Evolutionary conservation across 768 basidiomycete species (phyloP), one percentile per base, ranked within the genome.

Genomic region (Rossbeevera mucosa): DNA sequence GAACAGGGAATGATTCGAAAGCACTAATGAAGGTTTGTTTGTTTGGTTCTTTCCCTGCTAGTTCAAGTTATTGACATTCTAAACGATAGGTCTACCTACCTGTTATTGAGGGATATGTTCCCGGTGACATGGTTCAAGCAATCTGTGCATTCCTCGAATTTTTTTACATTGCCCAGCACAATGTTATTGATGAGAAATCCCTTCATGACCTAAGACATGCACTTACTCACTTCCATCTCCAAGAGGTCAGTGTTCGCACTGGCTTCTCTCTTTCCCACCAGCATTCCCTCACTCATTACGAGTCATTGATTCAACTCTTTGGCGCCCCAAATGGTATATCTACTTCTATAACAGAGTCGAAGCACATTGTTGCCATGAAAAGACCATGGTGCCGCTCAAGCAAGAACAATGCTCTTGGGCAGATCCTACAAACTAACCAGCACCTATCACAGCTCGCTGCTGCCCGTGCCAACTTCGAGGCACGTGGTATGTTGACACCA

Each of bases 321-420:
- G 67, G 66, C n/a, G 58, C 66, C 2, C 71, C 67, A 6, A 72
- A 71, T 47, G 68, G 73, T 0, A 52, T 73, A 0, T 72, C 67
- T 38, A 65, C 67, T 0, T 73, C 71, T 6, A 73, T 73, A 8
- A 74, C 69, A 0, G 71, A 74, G 44, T 68, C 66, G 0, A 69
- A 65, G 40, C 72, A 71, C 25, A 72, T 72, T 45, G 60, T 62
- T 13, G 71, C 70, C 1, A 67, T 74, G 2, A 73, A 74, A 43
- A 48, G 70, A 33, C 71, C 71, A 0, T 74, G 63, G 57, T 55
- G 59, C 0, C 54, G 53, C 0, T 72, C 72, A 2, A 72, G 56
- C 46, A 52, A 43, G 16, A 43, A 53, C 6, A 57, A 57, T 25
- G 42, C 65, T 0, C 59, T 72, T 4, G 41, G 49, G 0, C 68